These are phyloP conservation scores for Trapa bicornis DNA, from an alignment of 345 rosid species.

Conservation along the genomic window DNA sequence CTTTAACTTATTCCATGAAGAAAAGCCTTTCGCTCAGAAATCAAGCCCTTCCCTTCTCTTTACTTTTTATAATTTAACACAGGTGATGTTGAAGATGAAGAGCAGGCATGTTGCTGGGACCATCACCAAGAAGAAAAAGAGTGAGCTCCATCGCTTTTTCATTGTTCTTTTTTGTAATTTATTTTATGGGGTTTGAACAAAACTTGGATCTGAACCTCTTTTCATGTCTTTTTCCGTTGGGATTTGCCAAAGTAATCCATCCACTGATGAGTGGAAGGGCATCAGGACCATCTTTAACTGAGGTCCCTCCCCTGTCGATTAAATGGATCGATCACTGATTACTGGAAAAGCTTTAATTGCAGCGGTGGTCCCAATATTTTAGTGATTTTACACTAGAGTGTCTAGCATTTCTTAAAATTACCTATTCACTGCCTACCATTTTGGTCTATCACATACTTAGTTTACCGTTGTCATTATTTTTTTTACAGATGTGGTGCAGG, in stretches of 20 bases:
- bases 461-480: too few species aligned
- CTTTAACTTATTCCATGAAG: constrained; percentile 1
- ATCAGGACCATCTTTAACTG: not conserved
- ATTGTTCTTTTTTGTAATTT: not conserved
- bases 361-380: too few species aligned
- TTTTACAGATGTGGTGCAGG: constrained; percentile 23
- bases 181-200: constrained; percentile 8
- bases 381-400: too few species aligned
- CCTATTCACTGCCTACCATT: too few species aligned
- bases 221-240: constrained; percentile 14
- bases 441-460: too few species aligned
- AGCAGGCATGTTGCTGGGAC: constrained; percentile 39
- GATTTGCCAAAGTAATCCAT: constrained; percentile 27
- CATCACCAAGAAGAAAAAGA: constrained; percentile 41
- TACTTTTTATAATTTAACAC: constrained; percentile 2
- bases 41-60: constrained; percentile 8
- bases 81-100: constrained; percentile 44
- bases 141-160: constrained; percentile 10
- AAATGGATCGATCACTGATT: too few species aligned
- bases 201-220: constrained; percentile 1
- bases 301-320: too few species aligned
- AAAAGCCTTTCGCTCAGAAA: not conserved
- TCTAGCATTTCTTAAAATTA: too few species aligned
- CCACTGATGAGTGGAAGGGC: not conserved
- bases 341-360: too few species aligned